phyloP scores from a whole-genome alignment of 2,329 filamentous ascomycete species.

The Gaeumannomyces sp. region DNA sequence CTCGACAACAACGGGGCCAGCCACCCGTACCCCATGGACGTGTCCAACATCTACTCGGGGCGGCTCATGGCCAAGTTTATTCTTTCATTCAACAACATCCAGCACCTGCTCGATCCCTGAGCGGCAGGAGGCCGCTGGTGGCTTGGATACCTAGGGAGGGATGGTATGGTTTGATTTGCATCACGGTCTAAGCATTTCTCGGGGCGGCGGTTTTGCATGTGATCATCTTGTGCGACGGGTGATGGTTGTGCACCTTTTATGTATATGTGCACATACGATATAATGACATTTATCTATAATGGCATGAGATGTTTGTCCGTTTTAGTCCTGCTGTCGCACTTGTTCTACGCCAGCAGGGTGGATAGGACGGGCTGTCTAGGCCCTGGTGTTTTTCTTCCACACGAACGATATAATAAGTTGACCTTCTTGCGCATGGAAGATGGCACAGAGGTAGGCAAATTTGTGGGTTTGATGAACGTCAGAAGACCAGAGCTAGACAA shows the following conservation, averaged over 20 bases:
- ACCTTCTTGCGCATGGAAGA: slow-evolving; percentile 52
- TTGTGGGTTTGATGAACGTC: slow-evolving; percentile 37
- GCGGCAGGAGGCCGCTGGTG: not conserved
- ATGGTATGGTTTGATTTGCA: not conserved
- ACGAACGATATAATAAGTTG: slow-evolving; percentile 52
- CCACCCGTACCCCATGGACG: slow-evolving; percentile 41
- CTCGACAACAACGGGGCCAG: slow-evolving; percentile 35
- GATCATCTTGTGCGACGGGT: too few relatives aligned
- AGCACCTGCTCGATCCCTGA: slow-evolving; percentile 34
- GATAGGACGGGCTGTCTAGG: slow-evolving; percentile 64
- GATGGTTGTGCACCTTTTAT: not conserved
- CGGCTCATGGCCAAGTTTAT: slow-evolving; percentile 48
- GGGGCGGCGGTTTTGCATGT: not conserved
- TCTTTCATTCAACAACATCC: slow-evolving; percentile 47
- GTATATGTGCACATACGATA: not conserved
- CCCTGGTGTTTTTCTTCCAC: slow-evolving; percentile 57
- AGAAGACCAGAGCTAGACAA: slow-evolving; percentile 3
- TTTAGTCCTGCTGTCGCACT: slow-evolving; percentile 58
- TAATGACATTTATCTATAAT: too few relatives aligned
- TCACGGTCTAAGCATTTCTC: not conserved
- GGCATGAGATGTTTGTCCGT: slow-evolving; percentile 48
- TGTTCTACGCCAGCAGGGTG: slow-evolving; percentile 55
- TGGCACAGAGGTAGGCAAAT: slow-evolving; percentile 58
- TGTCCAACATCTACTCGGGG: slow-evolving; percentile 45
- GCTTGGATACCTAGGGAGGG: not conserved